Evolutionary conservation across 495 filamentous ascomycete species (phyloP), one percentile per base, ranked within the genome.

Genomic region (Trichodelitschia bisporula): DNA sequence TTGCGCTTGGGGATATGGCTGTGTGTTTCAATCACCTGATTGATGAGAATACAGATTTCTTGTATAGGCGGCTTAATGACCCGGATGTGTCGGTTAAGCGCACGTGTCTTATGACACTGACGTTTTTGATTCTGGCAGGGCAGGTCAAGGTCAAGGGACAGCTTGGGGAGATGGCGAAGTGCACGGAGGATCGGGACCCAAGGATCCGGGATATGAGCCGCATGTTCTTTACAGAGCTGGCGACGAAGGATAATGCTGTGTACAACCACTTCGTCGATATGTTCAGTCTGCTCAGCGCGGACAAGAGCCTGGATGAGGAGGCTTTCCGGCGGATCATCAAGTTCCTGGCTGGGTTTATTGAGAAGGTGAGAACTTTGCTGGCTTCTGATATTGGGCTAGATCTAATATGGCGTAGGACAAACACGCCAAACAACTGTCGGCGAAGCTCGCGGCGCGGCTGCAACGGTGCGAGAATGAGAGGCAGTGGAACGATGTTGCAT

Each of bases 111-210:
- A 99, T 95, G 86, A 95, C 86, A 2, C 56, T 99, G 35, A 99
- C 89, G 2, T 99, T 99, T 59, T 54, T 95, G 18, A 99, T 99
- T 43, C 55, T 99, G 16, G 86, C 86, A 0, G 86, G 86, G 13
- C 86, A 99, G 52, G 86, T 99, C 51, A 99, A 99, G 55, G 86
- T 99, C 47, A 99, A 99, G 57, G 86, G 86, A n/a, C 86, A 99
- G 53, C 59, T 99, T 14, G 89, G 86, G 16, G 86, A 93, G 53
- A 99, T 99, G 86, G 86, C 86, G 13, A 95, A 95, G 52, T 99
- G 86, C 45, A 61, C 95, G 17, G 86, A 99, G 49, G 89, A 95
- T 38, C 66, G 72, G 1, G 86, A 99, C 43, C 84, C 79, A 56
- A 64, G 77, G 31, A 92, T 92, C 36, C 75, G 78, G 2, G 86